These are phyloP conservation scores for Talaromyces sp. DNA, from an alignment of 2,329 filamentous ascomycete species.

Conservation along the genomic window DNA sequence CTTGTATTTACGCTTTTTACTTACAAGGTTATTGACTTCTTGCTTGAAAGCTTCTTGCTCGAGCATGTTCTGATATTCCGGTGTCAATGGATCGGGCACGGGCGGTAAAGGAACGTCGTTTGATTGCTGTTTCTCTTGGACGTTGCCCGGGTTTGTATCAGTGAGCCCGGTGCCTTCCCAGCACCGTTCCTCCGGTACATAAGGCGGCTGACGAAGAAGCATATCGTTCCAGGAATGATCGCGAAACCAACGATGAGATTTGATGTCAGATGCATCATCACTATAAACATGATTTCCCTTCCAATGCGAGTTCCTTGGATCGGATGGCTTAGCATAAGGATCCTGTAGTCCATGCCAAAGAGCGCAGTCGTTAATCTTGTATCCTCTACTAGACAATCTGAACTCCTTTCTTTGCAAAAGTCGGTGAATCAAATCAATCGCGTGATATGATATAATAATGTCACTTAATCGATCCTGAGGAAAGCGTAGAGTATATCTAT, in stretches of 20 bases:
- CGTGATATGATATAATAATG: constrained; percentile 62
- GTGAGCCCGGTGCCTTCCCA: constrained; percentile 84
- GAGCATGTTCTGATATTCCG: background rate
- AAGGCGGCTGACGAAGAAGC: constrained; percentile 69
- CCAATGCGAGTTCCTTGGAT: constrained; percentile 37
- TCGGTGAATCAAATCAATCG: constrained; percentile 70
- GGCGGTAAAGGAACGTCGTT: background rate
- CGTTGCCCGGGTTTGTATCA: constrained; percentile 60
- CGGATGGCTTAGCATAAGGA: constrained; percentile 15
- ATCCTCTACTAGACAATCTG: constrained; percentile 72
- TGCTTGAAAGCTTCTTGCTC: constrained; percentile 8
- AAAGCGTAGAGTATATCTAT: constrained; percentile 67
- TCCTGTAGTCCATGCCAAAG: constrained; percentile 27
- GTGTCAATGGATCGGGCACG: background rate
- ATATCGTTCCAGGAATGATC: constrained; percentile 74
- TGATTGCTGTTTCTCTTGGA: background rate
- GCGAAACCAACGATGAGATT: constrained; percentile 79
- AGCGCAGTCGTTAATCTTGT: constrained; percentile 61
- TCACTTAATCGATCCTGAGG: constrained; percentile 55
- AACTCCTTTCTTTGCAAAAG: constrained; percentile 71
- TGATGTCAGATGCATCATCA: constrained; percentile 85
- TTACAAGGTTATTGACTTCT: constrained; percentile 37
- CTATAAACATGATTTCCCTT: constrained; percentile 68
- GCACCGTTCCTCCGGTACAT: constrained; percentile 68
- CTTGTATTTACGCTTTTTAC: constrained; percentile 52